phyloP scores from a whole-genome alignment of 345 rosid species.

The Murraya paniculata region DNA sequence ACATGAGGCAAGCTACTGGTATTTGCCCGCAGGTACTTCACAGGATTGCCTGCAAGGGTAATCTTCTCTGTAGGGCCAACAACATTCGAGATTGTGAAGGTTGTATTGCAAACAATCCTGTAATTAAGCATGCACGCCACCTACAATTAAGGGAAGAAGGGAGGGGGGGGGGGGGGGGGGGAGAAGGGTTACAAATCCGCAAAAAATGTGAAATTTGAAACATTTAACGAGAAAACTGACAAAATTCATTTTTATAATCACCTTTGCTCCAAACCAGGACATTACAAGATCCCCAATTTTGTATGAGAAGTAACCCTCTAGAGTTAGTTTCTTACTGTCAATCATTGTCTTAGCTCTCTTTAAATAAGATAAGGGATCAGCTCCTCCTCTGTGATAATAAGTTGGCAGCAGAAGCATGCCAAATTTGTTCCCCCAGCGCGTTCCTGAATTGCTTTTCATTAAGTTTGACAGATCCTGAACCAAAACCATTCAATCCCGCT shows the following conservation, averaged over 20 bases:
- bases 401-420: slow-evolving; percentile 51
- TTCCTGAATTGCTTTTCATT: slow-evolving; percentile 27
- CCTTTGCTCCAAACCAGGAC: slow-evolving; percentile 49
- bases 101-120: slow-evolving; percentile 46
- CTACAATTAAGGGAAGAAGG: slow-evolving; percentile 28
- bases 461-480: slow-evolving; percentile 36
- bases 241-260: not conserved
- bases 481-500: not conserved
- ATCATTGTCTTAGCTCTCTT: slow-evolving; percentile 48
- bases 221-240: not conserved
- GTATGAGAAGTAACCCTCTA: slow-evolving; percentile 56
- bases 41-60: slow-evolving; percentile 38
- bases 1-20: slow-evolving; percentile 51
- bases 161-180: not conserved
- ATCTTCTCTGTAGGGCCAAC: slow-evolving; percentile 54
- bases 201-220: not conserved
- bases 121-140: slow-evolving; percentile 44
- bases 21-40: slow-evolving; percentile 38
- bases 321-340: slow-evolving; percentile 45
- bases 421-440: slow-evolving; percentile 57
- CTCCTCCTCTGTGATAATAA: slow-evolving; percentile 24
- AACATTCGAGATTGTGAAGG: slow-evolving; percentile 53
- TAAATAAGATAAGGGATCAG: slow-evolving; percentile 38
- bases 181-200: not conserved
- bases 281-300: slow-evolving; percentile 31